phyloP scores from a whole-genome alignment of 768 basidiomycete genomes.

The Tylopilus subfusipes region DNA sequence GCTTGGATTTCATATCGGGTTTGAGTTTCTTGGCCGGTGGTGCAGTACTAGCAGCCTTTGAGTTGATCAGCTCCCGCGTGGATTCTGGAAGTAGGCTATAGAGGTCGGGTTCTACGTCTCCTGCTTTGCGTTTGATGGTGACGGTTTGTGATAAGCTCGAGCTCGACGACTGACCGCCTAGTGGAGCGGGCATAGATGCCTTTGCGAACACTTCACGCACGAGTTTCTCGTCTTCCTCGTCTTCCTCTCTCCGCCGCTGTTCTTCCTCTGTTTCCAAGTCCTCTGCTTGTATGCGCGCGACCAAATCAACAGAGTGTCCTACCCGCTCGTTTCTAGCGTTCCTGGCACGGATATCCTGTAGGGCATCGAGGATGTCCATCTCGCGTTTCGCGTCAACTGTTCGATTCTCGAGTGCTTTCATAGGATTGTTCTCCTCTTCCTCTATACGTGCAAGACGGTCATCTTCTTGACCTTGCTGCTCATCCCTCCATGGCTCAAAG shows the following conservation, averaged over 20 bases:
- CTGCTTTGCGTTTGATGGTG: constrained; percentile 87
- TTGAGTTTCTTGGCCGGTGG: constrained; percentile 60
- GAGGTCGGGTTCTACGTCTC: constrained; percentile 69
- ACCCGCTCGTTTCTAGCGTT: constrained; percentile 88
- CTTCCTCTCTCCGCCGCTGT: constrained; percentile 59
- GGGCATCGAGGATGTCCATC: constrained; percentile 96
- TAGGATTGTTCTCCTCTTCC: constrained; percentile 94
- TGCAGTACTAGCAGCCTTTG: constrained; percentile 42
- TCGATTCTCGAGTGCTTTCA: constrained; percentile 93
- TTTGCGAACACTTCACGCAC: constrained; percentile 88
- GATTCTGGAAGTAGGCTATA: constrained; percentile 66
- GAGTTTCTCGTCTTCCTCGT: constrained; percentile 90
- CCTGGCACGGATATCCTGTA: constrained; percentile 86
- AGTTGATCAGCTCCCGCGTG: constrained; percentile 53
- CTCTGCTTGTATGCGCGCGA: constrained; percentile 57
- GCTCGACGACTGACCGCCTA: constrained; percentile 21
- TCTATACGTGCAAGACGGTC: constrained; percentile 83
- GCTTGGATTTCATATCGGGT: constrained; percentile 51
- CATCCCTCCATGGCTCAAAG: constrained; percentile 96
- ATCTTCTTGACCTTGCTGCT: constrained; percentile 71
- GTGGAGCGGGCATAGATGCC: constrained; percentile 41
- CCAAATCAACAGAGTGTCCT: constrained; percentile 68
- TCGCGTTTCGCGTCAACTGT: constrained; percentile 91
- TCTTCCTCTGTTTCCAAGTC: constrained; percentile 80
- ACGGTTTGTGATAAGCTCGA: constrained; percentile 36